Evolutionary conservation across 805 yeast genomes (phyloP).

Genomic region (Barnettozyma salicaria): DNA sequence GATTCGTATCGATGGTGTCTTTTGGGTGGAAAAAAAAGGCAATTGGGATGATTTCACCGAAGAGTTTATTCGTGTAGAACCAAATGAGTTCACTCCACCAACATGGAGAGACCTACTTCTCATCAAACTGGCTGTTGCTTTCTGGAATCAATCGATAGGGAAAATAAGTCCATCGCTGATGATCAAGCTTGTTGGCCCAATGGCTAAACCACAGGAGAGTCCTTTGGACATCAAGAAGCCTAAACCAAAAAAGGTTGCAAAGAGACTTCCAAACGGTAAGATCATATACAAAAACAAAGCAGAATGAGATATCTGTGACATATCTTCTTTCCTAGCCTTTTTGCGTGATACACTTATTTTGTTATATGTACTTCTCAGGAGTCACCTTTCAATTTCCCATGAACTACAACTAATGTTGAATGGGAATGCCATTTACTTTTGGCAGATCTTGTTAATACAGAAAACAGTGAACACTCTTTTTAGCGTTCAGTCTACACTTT

Average conservation of each 20-base stretch:
- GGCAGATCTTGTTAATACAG: no score
- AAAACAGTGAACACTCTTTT: no score
- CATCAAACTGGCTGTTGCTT: slow-evolving; percentile 34
- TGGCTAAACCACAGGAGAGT: slow-evolving; percentile 3
- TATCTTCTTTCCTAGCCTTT: no score
- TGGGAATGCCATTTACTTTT: no score
- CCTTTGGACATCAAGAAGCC: slow-evolving; percentile 25
- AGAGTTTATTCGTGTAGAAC: slow-evolving; percentile 36
- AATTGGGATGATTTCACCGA: slow-evolving; percentile 32
- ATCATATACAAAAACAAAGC: slow-evolving; percentile 33
- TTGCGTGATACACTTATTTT: no score
- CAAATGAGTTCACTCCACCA: slow-evolving; percentile 44
- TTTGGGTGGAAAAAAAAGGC: slow-evolving; percentile 35
- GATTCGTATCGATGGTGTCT: slow-evolving; percentile 56
- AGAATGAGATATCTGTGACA: no score
- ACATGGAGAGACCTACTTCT: slow-evolving; percentile 43
- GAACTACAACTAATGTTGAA: no score
- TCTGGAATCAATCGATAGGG: slow-evolving; percentile 44
- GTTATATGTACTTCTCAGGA: no score
- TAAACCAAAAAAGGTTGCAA: slow-evolving; percentile 38
- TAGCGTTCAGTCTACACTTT: no score
- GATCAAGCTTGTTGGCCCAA: slow-evolving; percentile 12
- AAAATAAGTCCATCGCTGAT: slow-evolving; percentile 19
- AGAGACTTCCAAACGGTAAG: slow-evolving; percentile 54
- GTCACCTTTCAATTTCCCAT: no score